phyloP scores from a whole-genome alignment of 73 alveolate genomes.

The Diophrys sp. region DNA sequence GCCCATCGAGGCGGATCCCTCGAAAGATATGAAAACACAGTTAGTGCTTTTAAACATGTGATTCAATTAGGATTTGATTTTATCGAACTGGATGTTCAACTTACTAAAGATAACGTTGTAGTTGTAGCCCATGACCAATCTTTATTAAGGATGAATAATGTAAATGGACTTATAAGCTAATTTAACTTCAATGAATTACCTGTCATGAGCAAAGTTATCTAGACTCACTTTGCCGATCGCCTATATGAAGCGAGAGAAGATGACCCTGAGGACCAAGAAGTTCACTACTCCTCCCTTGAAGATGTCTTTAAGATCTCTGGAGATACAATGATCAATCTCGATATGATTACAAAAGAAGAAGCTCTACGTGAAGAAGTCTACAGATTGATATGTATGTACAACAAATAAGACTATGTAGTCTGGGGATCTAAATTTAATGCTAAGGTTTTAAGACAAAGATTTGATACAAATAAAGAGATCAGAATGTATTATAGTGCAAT shows the following conservation, averaged over 20 bases:
- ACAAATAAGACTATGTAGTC: conserved; percentile 40
- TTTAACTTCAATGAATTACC: conserved; percentile 49
- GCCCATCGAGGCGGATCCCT: conserved; percentile 24
- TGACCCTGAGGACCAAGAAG: conserved; percentile 26
- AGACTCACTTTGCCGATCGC: conserved; percentile 33
- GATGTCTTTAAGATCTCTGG: conserved; percentile 28
- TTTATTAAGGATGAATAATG: conserved; percentile 29
- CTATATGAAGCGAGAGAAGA: conserved; percentile 8
- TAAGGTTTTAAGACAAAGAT: not conserved
- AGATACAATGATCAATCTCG: conserved; percentile 36
- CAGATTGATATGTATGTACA: conserved; percentile 38
- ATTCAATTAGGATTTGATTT: conserved; percentile 27
- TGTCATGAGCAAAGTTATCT: not conserved
- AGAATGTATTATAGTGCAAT: not conserved
- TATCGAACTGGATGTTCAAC: conserved; percentile 47
- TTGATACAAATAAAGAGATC: not conserved
- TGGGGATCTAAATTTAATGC: conserved; percentile 57
- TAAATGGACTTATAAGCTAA: conserved; percentile 13
- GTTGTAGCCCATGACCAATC: conserved; percentile 53
- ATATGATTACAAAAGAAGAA: conserved; percentile 23
- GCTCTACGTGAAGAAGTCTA: conserved; percentile 28
- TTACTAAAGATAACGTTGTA: conserved; percentile 46
- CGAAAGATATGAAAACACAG: conserved; percentile 45
- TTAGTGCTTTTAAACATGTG: conserved; percentile 37
- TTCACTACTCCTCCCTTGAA: conserved; percentile 23